A percentile compares a stretch with the other conserved stretches of the same genome.
phyloP scores from a whole-genome alignment of 1,284 basidiomycete species.

The Apiotrichum domesticum region DNA sequence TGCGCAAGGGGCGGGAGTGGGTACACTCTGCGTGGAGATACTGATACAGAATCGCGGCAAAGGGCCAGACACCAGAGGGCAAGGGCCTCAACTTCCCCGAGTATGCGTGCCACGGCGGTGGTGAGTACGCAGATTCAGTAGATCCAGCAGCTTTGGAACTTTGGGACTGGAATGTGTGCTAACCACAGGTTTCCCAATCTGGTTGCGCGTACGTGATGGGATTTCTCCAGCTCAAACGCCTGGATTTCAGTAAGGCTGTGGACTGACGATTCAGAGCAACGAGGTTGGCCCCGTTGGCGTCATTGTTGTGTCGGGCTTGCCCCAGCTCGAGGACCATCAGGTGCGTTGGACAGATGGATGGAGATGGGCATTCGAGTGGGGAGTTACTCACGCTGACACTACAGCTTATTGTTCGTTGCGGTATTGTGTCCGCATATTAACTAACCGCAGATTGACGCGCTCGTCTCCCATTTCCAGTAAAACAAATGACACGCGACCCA shows the following conservation, averaged over 20 bases:
- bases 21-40: not conserved
- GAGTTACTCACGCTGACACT: not conserved
- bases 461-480: not conserved
- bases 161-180: not conserved
- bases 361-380: too few relatives aligned
- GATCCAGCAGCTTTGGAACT: not conserved
- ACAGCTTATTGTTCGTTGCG: constrained; percentile 7
- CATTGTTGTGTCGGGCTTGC: constrained; percentile 46
- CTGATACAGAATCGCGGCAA: constrained; percentile 14
- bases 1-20: constrained; percentile 38
- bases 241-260: too few relatives aligned
- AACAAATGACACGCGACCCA: constrained; percentile 1
- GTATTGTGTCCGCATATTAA: not conserved
- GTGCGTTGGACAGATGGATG: constrained; percentile 9
- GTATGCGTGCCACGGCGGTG: constrained; percentile 43
- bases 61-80: constrained; percentile 26
- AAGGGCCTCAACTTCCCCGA: constrained; percentile 34
- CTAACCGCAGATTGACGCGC: constrained; percentile 15
- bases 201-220: constrained; percentile 22
- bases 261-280: constrained; percentile 70
- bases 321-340: constrained; percentile 46
- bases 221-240: too few relatives aligned
- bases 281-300: constrained; percentile 47
- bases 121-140: constrained; percentile 12
- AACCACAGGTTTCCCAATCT: constrained; percentile 39